Evolutionary conservation across 2,329 filamentous ascomycete genomes (phyloP), one percentile per base, ranked within the genome.

Genomic region (Basipetospora sp.): DNA sequence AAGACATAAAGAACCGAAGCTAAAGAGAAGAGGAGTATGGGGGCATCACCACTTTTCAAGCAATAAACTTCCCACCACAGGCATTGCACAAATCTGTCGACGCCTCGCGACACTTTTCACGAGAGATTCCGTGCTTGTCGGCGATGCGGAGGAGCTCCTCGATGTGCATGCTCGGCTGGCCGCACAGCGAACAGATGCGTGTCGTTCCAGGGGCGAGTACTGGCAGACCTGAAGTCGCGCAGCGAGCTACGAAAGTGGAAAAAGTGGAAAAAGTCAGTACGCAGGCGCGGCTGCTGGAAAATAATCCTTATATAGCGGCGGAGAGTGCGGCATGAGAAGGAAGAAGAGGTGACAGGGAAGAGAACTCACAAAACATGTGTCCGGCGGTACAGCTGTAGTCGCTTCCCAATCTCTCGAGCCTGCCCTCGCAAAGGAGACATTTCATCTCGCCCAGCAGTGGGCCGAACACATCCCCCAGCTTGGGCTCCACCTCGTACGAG

Each of bases 151-250:
- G 45, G 25, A 64, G 56, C 18, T 65, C 59, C 6, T 65, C 50
- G 38, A 63, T 41, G 34, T 53, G 45, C 43, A 63, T 50, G 26
- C 35, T 40, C 34, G 40, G 17, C 42, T 31, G 13, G 63, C 64
- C 36, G 45, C 71, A 76, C 3, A 74, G 65, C 15, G 64, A 66
- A 38, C 71, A 76, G 3, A 64, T 62, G 25, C 63, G 58, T 1
- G 70, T 73, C 33, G 67, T 58, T 3, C 65, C 67, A 0, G 71
- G 71, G 2, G 59, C 62, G 41, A 69, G 55, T 43, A 76, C 69
- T 10, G 70, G 64, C 6, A 75, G 51, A 1, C 68, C 66, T 0
- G 66, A 71, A 1, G 65, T 62, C 0, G 65, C 64, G 42, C 71
- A 75, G 1, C 58, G 64, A n/a, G 64, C 67, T 69, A 18, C 8